phyloP scores from a whole-genome alignment of 805 yeast species.

The Wickerhamiella spandovensis region DNA sequence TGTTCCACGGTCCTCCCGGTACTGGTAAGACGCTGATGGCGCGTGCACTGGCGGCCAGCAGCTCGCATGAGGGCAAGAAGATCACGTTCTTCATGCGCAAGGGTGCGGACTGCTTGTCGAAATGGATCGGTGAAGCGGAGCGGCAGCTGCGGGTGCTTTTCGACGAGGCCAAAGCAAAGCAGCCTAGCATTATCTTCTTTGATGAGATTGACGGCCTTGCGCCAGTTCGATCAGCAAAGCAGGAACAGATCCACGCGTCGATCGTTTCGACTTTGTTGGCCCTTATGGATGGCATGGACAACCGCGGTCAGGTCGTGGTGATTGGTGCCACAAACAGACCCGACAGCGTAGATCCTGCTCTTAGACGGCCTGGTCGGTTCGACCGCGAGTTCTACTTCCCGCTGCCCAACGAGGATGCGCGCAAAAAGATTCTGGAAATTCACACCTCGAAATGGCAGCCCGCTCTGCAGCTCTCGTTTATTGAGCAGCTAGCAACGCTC shows the following conservation, averaged over 20 bases:
- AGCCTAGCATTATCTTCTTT: slow-evolving; percentile 90
- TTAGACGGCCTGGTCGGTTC: slow-evolving; percentile 92
- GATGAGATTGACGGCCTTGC: slow-evolving; percentile 98
- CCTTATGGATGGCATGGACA: slow-evolving; percentile 98
- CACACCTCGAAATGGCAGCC: slow-evolving; percentile 88
- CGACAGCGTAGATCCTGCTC: slow-evolving; percentile 95
- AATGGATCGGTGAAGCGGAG: slow-evolving; percentile 99
- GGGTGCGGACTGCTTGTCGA: slow-evolving; percentile 93
- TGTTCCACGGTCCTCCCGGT: slow-evolving; percentile 98
- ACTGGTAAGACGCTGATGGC: slow-evolving; percentile 99
- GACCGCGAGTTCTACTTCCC: slow-evolving; percentile 96
- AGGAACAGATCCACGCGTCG: slow-evolving; percentile 96
- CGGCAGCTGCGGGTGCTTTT: slow-evolving; percentile 79
- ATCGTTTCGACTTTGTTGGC: slow-evolving; percentile 92
- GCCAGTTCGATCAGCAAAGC: slow-evolving; percentile 93
- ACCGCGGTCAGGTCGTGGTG: slow-evolving; percentile 93
- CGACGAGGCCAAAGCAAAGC: slow-evolving; percentile 92
- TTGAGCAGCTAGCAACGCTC: slow-evolving; percentile 54
- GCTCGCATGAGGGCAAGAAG: slow-evolving; percentile 70
- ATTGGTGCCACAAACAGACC: slow-evolving; percentile 98
- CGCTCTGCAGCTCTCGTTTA: slow-evolving; percentile 42
- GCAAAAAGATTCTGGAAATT: slow-evolving; percentile 65
- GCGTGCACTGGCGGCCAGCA: slow-evolving; percentile 88
- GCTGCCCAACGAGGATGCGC: slow-evolving; percentile 67
- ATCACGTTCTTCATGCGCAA: slow-evolving; percentile 96